These are phyloP conservation scores for Hortiboletus flavorubellus DNA, from an alignment of 768 basidiomycete species.

Conservation along the genomic window DNA sequence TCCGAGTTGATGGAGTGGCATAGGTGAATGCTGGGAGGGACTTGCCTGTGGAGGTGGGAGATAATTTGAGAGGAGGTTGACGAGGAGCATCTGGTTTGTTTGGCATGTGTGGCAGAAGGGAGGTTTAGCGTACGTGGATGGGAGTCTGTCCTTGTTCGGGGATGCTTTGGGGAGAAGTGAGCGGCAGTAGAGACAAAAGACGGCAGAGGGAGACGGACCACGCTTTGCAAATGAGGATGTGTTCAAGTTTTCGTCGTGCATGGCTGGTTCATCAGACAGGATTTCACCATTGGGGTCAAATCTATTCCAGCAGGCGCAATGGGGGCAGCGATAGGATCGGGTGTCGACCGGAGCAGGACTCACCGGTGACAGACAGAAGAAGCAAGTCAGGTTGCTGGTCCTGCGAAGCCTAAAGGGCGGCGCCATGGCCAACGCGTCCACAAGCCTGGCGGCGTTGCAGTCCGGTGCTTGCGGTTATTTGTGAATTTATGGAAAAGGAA, in stretches of 20 bases:
- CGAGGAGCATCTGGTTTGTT: conserved; percentile 87
- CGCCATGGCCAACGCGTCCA: conserved; percentile 6
- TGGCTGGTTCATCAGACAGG: conserved; percentile 81
- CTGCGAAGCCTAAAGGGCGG: conserved; percentile 47
- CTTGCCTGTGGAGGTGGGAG: conserved; percentile 75
- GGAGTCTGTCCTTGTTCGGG: conserved; percentile 65
- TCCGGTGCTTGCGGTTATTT: conserved; percentile 10
- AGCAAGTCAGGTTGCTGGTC: conserved; percentile 53
- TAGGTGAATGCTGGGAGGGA: background rate
- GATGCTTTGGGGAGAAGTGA: conserved; percentile 44
- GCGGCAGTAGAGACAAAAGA: background rate
- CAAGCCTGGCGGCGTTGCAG: no score
- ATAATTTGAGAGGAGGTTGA: conserved; percentile 87
- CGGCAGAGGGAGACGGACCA: conserved; percentile 41
- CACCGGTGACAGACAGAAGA: conserved; percentile 60
- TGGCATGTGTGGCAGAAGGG: conserved; percentile 87
- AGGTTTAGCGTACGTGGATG: conserved; percentile 50
- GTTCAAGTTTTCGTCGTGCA: conserved; percentile 80
- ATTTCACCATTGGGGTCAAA: conserved; percentile 73
- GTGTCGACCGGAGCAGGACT: conserved; percentile 44
- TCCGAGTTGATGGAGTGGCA: background rate
- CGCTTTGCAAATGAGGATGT: conserved; percentile 64
- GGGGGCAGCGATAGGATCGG: conserved; percentile 59
- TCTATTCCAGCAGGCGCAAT: conserved; percentile 73
- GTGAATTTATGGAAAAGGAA: conserved; percentile 22